These are phyloP conservation scores for Collybiopsis confluens DNA, from an alignment of 768 basidiomycete species.

Conservation along the genomic window DNA sequence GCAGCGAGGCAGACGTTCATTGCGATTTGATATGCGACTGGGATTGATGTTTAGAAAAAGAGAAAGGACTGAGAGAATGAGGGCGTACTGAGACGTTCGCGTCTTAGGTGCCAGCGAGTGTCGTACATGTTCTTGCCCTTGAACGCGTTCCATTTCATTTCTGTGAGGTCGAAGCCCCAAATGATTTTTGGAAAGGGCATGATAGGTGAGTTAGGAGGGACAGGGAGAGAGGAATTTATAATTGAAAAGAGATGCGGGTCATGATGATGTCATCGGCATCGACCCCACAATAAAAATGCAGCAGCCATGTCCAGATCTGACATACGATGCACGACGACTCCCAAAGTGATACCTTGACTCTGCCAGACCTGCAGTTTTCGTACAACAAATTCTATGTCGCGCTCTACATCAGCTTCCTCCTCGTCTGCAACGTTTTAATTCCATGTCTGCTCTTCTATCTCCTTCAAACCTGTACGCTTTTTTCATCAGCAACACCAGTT, in stretches of 20 bases:
- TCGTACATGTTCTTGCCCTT: slow-evolving; percentile 27
- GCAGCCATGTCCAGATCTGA: no score
- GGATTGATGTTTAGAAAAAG: background rate
- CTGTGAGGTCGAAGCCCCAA: slow-evolving; percentile 31
- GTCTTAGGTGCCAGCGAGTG: slow-evolving; percentile 25
- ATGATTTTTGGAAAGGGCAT: slow-evolving; percentile 14
- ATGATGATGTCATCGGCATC: no score
- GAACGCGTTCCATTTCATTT: slow-evolving; percentile 30
- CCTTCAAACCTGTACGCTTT: slow-evolving; percentile 21
- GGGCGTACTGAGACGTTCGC: slow-evolving; percentile 27
- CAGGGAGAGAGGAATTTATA: no score
- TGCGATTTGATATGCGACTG: slow-evolving; percentile 17
- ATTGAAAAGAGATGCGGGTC: no score
- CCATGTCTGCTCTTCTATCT: slow-evolving; percentile 26
- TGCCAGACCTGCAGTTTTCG: slow-evolving; percentile 5
- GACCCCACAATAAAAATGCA: no score
- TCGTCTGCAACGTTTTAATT: slow-evolving; percentile 24
- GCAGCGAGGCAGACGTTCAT: slow-evolving; percentile 29
- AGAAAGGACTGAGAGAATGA: background rate
- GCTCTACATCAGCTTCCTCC: slow-evolving; percentile 20
- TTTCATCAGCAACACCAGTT: no score
- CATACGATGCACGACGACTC: no score
- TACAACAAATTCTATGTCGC: background rate
- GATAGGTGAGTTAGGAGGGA: background rate
- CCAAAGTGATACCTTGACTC: no score